Conservation (phyloP, 1,284 basidiomycete genomes). For the Hymenochaete sp. region DNA sequence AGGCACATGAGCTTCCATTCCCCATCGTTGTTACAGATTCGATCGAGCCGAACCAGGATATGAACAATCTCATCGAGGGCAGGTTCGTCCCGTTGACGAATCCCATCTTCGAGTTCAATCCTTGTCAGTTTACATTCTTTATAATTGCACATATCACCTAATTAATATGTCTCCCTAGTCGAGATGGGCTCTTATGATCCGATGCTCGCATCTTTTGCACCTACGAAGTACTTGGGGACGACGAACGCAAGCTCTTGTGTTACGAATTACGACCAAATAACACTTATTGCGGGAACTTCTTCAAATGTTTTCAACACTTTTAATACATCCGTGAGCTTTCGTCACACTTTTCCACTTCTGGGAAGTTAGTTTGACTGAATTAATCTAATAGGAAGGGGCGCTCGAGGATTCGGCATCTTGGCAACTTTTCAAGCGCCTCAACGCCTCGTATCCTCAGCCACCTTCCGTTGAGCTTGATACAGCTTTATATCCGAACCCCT, state of each 20-base stretch:
- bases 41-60: slow-evolving; percentile 22
- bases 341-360: neutral
- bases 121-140: slow-evolving; percentile 29
- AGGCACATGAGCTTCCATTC: slow-evolving; percentile 29
- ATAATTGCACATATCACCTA: slow-evolving; percentile 3
- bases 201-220: slow-evolving; percentile 35
- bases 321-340: slow-evolving; percentile 28
- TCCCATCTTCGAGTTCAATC: slow-evolving; percentile 37
- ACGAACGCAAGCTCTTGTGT: slow-evolving; percentile 35
- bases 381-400: slow-evolving; percentile 12
- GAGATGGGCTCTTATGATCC: slow-evolving; percentile 41
- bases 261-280: slow-evolving; percentile 40
- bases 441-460: slow-evolving; percentile 22
- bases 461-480: slow-evolving; percentile 23
- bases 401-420: slow-evolving; percentile 21
- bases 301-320: slow-evolving; percentile 34
- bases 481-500: slow-evolving; percentile 34
- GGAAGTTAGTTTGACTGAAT: slow-evolving; percentile 4
- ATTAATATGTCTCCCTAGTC: slow-evolving; percentile 21
- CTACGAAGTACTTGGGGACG: slow-evolving; percentile 36
- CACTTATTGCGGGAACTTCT: slow-evolving; percentile 34
- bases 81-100: slow-evolving; percentile 30
- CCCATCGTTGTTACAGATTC: slow-evolving; percentile 30
- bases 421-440: slow-evolving; percentile 24
- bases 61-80: slow-evolving; percentile 20